Evolutionary conservation across 441 rosid species (phyloP), one percentile per base, ranked within the genome.

Genomic region (Brassica balearica): DNA sequence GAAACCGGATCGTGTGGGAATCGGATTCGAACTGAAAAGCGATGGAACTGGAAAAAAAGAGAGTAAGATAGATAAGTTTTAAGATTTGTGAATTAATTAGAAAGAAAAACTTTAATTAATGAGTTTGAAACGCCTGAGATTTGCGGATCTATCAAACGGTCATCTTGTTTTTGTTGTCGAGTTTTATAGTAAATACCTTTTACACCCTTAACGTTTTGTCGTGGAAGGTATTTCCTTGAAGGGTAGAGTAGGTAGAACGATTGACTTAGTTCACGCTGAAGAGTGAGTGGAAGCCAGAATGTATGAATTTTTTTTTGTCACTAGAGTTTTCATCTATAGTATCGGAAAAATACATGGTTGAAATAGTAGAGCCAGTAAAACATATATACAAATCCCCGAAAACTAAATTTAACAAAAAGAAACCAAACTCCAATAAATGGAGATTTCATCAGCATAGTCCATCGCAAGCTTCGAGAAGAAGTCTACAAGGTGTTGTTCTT

Each of bases 61-160:
- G n/a, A n/a, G 38, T 34, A 34, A 34, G n/a, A 34, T 2, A 32
- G n/a, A 34, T 1, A 14, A 32, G 9, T 17, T 12, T 5, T 38
- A 12, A 51, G 51, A 75, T 62, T 65, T 36, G 59, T 68, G 12
- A 68, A 53, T 53, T 53, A 17, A 53, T 15, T 15, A 6, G 22
- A 15, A 53, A 15, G 22, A 7, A 14, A 53, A 53, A 15, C 59
- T 53, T 53, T 2, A 53, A 7, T 53, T 77, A 80, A 59, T 46
- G 78, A 71, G 48, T 82, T 72, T 80, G 81, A 83, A 85, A 84
- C 86, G 81, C 84, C 83, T 80, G 83, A 81, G 82, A 81, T 80
- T 82, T 65, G 64, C 55, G 48, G 64, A 77, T 74, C 74, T 75
- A 71, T 51, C 81, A 84, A 91, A 91, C 96, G 96, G 96, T 89